These are phyloP conservation scores for Xylariaceae sp. DNA, from an alignment of 2,329 filamentous ascomycete species.

Conservation along the genomic window DNA sequence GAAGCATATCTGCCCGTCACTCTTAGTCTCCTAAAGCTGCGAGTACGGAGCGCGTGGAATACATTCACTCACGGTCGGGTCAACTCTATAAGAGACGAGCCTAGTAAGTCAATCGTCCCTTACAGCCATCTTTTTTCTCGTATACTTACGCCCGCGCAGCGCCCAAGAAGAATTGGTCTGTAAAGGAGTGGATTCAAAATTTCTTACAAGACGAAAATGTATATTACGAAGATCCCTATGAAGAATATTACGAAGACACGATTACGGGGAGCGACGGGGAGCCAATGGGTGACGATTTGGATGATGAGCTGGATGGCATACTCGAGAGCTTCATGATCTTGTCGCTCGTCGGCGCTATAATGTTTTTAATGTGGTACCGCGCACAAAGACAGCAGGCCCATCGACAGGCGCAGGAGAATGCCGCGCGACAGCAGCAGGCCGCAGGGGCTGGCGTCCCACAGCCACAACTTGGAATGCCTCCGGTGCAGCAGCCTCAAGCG, in stretches of 20 bases:
- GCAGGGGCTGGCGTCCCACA: constrained; percentile 28
- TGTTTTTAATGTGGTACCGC: constrained; percentile 81
- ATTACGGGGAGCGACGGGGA: constrained; percentile 62
- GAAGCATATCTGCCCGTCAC: constrained; percentile 95
- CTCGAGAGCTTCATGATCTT: constrained; percentile 87
- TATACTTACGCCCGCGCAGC: constrained; percentile 54
- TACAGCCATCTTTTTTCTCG: not conserved
- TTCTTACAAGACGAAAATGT: constrained; percentile 76
- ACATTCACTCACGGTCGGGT: constrained; percentile 87
- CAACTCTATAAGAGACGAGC: constrained; percentile 90
- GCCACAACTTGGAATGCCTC: constrained; percentile 23
- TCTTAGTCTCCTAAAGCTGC: constrained; percentile 83
- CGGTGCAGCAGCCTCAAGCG: constrained; percentile 25
- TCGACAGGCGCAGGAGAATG: constrained; percentile 42
- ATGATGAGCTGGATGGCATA: constrained; percentile 75
- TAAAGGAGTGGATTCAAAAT: constrained; percentile 84
- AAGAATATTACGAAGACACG: constrained; percentile 60
- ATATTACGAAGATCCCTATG: constrained; percentile 67
- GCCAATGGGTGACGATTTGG: constrained; percentile 61
- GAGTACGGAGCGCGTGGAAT: constrained; percentile 91
- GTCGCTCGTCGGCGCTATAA: constrained; percentile 73
- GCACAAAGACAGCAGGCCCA: constrained; percentile 70
- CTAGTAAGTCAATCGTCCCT: constrained; percentile 66
- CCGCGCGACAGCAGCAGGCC: constrained; percentile 24
- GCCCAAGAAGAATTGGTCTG: constrained; percentile 73